Conservation (phyloP, 768 basidiomycete species). For the Xanthoconium purpureum region DNA sequence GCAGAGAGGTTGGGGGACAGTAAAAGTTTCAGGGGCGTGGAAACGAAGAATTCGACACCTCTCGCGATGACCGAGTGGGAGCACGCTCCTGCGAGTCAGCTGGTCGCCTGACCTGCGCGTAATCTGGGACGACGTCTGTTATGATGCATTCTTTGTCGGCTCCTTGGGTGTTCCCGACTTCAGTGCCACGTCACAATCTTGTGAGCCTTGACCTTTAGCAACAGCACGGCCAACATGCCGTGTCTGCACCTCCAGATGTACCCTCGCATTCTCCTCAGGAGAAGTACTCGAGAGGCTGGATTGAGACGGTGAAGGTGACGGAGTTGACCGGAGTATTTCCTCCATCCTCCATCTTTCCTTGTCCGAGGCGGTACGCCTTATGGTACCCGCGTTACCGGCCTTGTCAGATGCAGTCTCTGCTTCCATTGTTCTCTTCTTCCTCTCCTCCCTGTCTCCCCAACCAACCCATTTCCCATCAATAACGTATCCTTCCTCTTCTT, state of each 20-base stretch:
- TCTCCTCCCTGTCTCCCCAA: constrained; percentile 14
- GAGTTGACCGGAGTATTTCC: constrained; percentile 19
- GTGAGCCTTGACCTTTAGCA: background rate
- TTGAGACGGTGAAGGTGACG: constrained; percentile 2
- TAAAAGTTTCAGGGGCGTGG: constrained; percentile 2
- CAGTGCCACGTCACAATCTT: background rate
- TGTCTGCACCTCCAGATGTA: background rate
- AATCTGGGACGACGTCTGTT: background rate
- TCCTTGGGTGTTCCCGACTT: background rate
- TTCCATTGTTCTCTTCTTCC: constrained; percentile 5
- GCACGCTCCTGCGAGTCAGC: background rate
- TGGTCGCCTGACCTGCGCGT: background rate
- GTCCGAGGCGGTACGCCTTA: constrained; percentile 19
- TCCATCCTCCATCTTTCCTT: constrained; percentile 27
- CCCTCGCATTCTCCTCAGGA: background rate
- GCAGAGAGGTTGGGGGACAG: background rate
- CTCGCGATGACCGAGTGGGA: background rate
- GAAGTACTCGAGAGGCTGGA: background rate
- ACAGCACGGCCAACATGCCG: background rate
- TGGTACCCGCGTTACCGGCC: background rate
- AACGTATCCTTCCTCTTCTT: constrained; percentile 52
- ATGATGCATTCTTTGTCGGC: background rate
- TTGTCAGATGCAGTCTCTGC: background rate
- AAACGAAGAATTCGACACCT: background rate
- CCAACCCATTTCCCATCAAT: constrained; percentile 25